Percentiles rank a stretch among this genome's conserved stretches.
Conservation (phyloP, 2,329 filamentous ascomycete species). For the Diaporthe sp. region DNA sequence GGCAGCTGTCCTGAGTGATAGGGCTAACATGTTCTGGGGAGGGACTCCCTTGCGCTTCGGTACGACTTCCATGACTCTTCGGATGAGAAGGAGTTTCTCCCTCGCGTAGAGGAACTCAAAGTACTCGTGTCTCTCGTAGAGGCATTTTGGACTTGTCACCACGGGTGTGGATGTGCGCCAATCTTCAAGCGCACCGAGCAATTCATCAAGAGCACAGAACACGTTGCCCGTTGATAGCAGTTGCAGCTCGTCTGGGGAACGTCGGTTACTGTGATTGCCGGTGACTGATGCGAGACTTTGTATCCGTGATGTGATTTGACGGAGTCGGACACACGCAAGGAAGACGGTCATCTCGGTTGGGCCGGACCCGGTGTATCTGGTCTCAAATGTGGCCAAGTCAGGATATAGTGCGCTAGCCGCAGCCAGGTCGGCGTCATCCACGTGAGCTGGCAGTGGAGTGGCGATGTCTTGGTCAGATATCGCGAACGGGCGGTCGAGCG, state of each 20-base stretch:
- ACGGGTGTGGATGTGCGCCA: not conserved
- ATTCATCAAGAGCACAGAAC: not conserved
- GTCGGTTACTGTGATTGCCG: not conserved
- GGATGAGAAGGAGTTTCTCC: not conserved
- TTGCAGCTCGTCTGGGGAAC: not conserved
- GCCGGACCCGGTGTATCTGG: not conserved
- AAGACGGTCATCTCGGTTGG: conserved; percentile 5
- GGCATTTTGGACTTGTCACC: not conserved
- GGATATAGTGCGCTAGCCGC: conserved; percentile 11
- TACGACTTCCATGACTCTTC: not conserved
- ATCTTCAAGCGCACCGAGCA: not conserved
- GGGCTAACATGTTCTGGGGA: not conserved
- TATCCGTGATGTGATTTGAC: conserved; percentile 10
- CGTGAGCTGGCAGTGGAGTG: not conserved
- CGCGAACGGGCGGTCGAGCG: conserved; percentile 57
- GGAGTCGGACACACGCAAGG: not conserved
- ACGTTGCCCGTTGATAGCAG: not conserved
- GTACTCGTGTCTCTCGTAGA: conserved; percentile 5
- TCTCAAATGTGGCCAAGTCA: not conserved
- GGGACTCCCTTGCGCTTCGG: conserved; percentile 14
- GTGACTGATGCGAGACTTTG: not conserved
- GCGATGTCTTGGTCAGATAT: conserved; percentile 56
- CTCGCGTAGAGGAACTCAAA: not conserved
- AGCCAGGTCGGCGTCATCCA: not conserved
- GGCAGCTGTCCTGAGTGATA: not conserved